These are phyloP conservation scores for Pittosporum tobira DNA, from an alignment of 129 eudicot species.

Conservation along the genomic window DNA sequence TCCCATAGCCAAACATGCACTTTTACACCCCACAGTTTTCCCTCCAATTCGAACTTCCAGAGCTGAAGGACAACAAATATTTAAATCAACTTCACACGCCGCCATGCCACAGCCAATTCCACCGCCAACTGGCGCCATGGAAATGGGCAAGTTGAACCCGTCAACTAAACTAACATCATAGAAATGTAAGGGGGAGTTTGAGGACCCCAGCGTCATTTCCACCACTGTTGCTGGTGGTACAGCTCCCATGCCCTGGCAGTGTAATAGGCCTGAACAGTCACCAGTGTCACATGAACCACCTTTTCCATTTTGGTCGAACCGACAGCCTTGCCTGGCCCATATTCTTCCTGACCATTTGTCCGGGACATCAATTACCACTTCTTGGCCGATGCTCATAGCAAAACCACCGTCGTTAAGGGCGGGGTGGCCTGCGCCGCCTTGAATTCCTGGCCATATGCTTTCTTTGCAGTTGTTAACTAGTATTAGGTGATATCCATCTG, in stretches of 20 bases:
- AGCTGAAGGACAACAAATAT: constrained; percentile 78
- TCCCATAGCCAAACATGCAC: constrained; percentile 84
- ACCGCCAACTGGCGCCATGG: constrained; percentile 82
- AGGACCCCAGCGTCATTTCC: constrained; percentile 81
- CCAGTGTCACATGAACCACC: constrained; percentile 81
- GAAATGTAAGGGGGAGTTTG: constrained; percentile 70
- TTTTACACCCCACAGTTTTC: constrained; percentile 69
- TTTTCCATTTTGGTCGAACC: constrained; percentile 40
- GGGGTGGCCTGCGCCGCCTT: constrained; percentile 67
- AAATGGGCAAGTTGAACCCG: constrained; percentile 78
- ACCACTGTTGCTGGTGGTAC: constrained; percentile 86
- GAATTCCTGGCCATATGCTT: constrained; percentile 71
- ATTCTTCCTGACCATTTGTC: constrained; percentile 94
- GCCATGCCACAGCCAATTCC: constrained; percentile 85
- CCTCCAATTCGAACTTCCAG: constrained; percentile 59
- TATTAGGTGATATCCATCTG: constrained; percentile 71
- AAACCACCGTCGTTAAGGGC: constrained; percentile 72
- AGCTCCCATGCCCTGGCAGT: constrained; percentile 68
- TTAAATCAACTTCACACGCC: constrained; percentile 65
- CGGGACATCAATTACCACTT: constrained; percentile 50
- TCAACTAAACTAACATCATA: constrained; percentile 82
- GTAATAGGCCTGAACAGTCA: constrained; percentile 56
- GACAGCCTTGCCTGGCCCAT: constrained; percentile 90
- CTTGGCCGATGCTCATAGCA: constrained; percentile 48
- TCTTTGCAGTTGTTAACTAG: constrained; percentile 74